Conservation (phyloP, 768 basidiomycete species). For the Termitomyces heimii region DNA sequence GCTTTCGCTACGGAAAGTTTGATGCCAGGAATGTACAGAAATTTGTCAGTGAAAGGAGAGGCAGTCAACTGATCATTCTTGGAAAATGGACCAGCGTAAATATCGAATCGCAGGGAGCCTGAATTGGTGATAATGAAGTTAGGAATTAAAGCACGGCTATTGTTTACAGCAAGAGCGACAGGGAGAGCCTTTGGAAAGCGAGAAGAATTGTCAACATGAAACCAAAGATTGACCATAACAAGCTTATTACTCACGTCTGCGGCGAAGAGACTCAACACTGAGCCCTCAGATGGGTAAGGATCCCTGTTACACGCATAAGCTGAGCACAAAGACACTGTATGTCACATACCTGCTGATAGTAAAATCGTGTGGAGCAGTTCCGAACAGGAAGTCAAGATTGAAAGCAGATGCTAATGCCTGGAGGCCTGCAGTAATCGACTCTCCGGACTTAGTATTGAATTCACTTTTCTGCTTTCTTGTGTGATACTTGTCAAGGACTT, state of each 20-base stretch:
- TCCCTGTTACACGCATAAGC: slow-evolving; percentile 29
- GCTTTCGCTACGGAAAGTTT: slow-evolving; percentile 42
- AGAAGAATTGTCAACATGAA: background rate
- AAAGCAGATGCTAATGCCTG: slow-evolving; percentile 47
- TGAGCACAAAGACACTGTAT: background rate
- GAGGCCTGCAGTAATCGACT: slow-evolving; percentile 52
- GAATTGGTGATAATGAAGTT: slow-evolving; percentile 64
- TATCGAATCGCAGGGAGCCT: slow-evolving; percentile 59
- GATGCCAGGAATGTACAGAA: slow-evolving; percentile 58
- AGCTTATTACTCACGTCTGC: slow-evolving; percentile 27
- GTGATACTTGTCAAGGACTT: slow-evolving; percentile 40
- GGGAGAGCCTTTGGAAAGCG: slow-evolving; percentile 39
- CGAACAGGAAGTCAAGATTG: slow-evolving; percentile 59
- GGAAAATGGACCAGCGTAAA: slow-evolving; percentile 67
- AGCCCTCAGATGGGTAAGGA: slow-evolving; percentile 58
- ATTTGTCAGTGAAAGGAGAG: slow-evolving; percentile 62
- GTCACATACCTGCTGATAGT: slow-evolving; percentile 51
- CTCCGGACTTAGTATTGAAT: slow-evolving; percentile 60
- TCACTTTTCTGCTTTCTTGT: slow-evolving; percentile 38
- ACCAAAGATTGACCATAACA: background rate
- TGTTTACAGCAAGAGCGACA: slow-evolving; percentile 53
- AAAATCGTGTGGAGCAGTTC: slow-evolving; percentile 74
- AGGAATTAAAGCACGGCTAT: slow-evolving; percentile 52
- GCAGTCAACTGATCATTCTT: slow-evolving; percentile 78
- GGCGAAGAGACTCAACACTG: slow-evolving; percentile 54